A percentile compares a stretch with the other conserved stretches of the same genome.
Conservation (phyloP, 177 flowering plant species). For the Vitis hybrid region DNA sequence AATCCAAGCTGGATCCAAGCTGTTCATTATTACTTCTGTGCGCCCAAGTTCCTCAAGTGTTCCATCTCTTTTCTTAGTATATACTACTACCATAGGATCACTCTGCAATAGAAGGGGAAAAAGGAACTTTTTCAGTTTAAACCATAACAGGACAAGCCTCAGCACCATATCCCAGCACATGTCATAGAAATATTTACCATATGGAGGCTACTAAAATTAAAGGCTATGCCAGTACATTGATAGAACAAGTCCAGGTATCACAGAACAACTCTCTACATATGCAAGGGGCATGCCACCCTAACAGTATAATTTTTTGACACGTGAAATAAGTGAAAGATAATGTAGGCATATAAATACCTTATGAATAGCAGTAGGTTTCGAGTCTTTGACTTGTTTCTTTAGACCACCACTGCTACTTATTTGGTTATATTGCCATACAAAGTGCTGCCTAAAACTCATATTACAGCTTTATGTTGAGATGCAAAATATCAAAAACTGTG, state of each 20-base stretch:
- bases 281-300: too few relatives aligned
- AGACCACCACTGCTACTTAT: too few relatives aligned
- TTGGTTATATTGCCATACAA: too few relatives aligned
- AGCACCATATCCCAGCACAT: not conserved
- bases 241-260: not conserved
- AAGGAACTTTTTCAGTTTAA: not conserved
- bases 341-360: too few relatives aligned
- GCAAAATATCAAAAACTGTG: too few relatives aligned
- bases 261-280: not conserved
- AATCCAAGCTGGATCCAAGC: constrained; percentile 70
- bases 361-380: too few relatives aligned
- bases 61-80: constrained; percentile 58
- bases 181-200: not conserved
- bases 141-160: not conserved
- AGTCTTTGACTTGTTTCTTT: too few relatives aligned
- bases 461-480: too few relatives aligned
- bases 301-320: too few relatives aligned
- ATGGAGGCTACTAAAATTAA: not conserved
- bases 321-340: too few relatives aligned
- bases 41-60: constrained; percentile 74
- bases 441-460: too few relatives aligned
- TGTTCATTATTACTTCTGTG: constrained; percentile 77
- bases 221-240: not conserved
- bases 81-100: constrained; percentile 77
- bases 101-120: constrained; percentile 43